Conservation (phyloP, 495 filamentous ascomycete species). For the Hyaloscypha hepaticicola region DNA sequence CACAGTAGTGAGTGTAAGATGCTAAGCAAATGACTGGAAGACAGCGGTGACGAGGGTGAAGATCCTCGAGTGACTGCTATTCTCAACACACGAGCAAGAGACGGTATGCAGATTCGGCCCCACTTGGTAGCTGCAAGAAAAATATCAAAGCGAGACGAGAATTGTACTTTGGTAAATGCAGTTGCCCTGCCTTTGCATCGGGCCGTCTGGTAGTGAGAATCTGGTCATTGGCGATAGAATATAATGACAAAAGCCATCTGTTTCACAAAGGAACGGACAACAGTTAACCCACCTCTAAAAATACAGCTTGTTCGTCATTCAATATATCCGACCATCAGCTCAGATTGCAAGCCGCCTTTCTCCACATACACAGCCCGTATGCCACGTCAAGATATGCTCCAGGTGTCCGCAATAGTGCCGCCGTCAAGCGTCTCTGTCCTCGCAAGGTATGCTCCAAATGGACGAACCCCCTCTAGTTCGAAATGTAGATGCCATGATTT, state of each 20-base stretch:
- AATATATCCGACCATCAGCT: not conserved
- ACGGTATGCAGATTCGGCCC: no score
- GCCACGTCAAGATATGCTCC: not conserved
- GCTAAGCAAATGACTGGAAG: no score
- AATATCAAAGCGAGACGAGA: not conserved
- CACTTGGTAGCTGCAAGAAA: not conserved
- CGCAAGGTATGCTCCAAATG: not conserved
- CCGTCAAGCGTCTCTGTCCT: not conserved
- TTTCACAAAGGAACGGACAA: not conserved
- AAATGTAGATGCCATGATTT: conserved; percentile 74
- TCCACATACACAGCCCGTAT: not conserved
- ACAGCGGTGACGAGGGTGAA: no score
- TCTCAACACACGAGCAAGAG: no score
- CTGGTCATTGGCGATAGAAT: not conserved
- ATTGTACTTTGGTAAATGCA: not conserved
- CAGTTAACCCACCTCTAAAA: conserved; percentile 1
- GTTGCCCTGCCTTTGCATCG: not conserved
- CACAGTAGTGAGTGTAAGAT: no score
- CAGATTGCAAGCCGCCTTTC: not conserved
- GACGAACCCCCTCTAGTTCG: conserved; percentile 13
- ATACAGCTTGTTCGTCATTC: not conserved
- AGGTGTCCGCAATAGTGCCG: conserved; percentile 9
- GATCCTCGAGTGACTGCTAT: no score
- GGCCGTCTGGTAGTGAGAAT: not conserved
- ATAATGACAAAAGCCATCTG: not conserved